Conservation (phyloP, 371 early-diverging fungal species). For the Saksenaea vasiformis region DNA sequence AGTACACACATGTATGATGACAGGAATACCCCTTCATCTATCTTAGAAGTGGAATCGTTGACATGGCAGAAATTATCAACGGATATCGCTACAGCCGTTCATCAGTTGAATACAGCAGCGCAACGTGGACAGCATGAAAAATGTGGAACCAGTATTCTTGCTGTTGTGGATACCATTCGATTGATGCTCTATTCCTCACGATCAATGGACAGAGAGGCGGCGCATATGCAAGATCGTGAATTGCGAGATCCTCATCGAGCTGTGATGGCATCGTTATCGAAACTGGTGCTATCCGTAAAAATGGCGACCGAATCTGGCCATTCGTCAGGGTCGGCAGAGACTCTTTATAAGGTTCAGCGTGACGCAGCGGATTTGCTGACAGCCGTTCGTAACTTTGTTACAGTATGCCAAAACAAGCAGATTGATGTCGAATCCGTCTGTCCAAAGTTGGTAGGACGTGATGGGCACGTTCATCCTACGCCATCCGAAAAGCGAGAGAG, state of each 20-base stretch:
- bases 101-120: constrained; percentile 62
- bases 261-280: constrained; percentile 77
- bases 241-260: constrained; percentile 67
- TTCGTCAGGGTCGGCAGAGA: constrained; percentile 43
- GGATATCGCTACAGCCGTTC: constrained; percentile 64
- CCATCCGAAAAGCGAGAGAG: neutral
- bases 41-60: constrained; percentile 10
- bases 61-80: constrained; percentile 44
- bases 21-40: neutral
- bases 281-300: constrained; percentile 79
- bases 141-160: constrained; percentile 22
- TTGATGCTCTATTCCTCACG: constrained; percentile 82
- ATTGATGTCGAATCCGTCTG: constrained; percentile 32
- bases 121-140: constrained; percentile 38
- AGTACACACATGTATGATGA: neutral
- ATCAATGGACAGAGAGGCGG: constrained; percentile 62
- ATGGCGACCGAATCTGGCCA: constrained; percentile 59
- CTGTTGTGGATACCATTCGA: constrained; percentile 75
- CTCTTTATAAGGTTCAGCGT: constrained; percentile 35
- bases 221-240: constrained; percentile 54
- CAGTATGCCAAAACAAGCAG: constrained; percentile 39
- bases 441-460: constrained; percentile 29
- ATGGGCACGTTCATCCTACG: neutral
- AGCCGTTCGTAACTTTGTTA: constrained; percentile 73
- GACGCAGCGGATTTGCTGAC: constrained; percentile 68